A percentile compares a stretch with the other conserved stretches of the same genome.
phyloP scores from a whole-genome alignment of 495 filamentous ascomycete genomes.

The Penicillium argentinense region DNA sequence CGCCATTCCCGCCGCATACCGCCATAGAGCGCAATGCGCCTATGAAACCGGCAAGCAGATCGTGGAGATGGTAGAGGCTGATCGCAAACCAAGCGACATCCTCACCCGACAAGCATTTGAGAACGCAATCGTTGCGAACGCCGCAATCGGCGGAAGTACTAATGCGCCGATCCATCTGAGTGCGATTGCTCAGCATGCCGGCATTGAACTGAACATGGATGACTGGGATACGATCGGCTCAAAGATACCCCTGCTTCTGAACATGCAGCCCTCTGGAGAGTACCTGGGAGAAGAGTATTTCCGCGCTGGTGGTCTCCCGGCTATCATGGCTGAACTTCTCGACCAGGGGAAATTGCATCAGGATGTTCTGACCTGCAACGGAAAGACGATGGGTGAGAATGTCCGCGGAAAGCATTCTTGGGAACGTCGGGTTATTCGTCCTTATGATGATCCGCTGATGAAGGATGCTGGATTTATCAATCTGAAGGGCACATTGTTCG shows the following conservation, averaged over 20 bases:
- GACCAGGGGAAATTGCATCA: constrained; percentile 45
- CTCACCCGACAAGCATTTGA: constrained; percentile 57
- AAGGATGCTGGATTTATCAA: constrained; percentile 52
- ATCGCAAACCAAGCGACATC: constrained; percentile 56
- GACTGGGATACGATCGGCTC: constrained; percentile 55
- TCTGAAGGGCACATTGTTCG: constrained; percentile 50
- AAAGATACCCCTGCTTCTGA: constrained; percentile 49
- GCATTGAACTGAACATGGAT: constrained; percentile 49
- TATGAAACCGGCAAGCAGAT: constrained; percentile 54
- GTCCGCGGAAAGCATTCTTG: constrained; percentile 43
- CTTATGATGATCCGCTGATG: constrained; percentile 47
- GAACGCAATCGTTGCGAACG: constrained; percentile 54
- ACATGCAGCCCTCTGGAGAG: constrained; percentile 56
- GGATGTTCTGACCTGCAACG: constrained; percentile 45
- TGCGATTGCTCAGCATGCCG: constrained; percentile 55
- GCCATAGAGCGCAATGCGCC: constrained; percentile 51
- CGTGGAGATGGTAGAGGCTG: constrained; percentile 54
- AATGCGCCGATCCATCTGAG: constrained; percentile 58
- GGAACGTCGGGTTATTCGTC: constrained; percentile 45
- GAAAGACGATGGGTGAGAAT: constrained; percentile 40
- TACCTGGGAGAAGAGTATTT: constrained; percentile 54
- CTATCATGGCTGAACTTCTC: constrained; percentile 53
- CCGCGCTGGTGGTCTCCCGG: constrained; percentile 53
- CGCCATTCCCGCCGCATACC: constrained; percentile 54
- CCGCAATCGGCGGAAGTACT: constrained; percentile 56